phyloP scores from a whole-genome alignment of 164 flowering plant species.

The Houttuynia cordata region DNA sequence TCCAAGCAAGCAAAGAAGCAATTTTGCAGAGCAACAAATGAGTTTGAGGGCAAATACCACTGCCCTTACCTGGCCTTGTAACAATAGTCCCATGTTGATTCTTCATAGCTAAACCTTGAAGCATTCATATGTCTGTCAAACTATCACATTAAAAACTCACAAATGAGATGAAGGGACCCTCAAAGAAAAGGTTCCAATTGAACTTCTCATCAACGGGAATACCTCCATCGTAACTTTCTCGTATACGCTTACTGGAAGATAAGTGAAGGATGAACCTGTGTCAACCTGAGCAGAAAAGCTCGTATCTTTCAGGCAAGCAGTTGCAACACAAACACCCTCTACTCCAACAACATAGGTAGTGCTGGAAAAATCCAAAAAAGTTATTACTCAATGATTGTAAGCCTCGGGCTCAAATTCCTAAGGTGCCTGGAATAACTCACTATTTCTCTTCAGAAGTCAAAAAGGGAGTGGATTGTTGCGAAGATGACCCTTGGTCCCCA shows the following conservation, averaged over 20 bases:
- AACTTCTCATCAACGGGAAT: conserved; percentile 3
- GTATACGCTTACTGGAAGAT: conserved; percentile 52
- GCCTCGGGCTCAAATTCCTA: not conserved
- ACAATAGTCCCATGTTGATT: conserved; percentile 76
- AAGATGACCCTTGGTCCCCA: conserved; percentile 69
- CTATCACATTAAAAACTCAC: conserved; percentile 17
- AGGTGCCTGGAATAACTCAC: conserved; percentile 23
- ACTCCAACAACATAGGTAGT: conserved; percentile 60
- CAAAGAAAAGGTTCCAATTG: not conserved
- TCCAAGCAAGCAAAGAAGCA: not conserved
- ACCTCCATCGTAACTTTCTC: conserved; percentile 56
- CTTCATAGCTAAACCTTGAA: conserved; percentile 35
- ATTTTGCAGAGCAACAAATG: not conserved
- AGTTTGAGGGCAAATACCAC: not conserved
- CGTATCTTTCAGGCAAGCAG: conserved; percentile 46
- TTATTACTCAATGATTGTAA: too few relatives aligned
- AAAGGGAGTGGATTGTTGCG: conserved; percentile 57
- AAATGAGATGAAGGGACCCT: not conserved
- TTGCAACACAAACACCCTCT: conserved; percentile 57
- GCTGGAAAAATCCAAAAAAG: conserved; percentile 25
- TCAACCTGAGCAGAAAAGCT: conserved; percentile 58
- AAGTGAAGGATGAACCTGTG: conserved; percentile 87
- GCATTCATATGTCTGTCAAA: conserved; percentile 66
- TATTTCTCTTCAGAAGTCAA: conserved; percentile 53
- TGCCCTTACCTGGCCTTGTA: conserved; percentile 52